Base-by-base conservation (phyloP, 2,329 filamentous ascomycete genomes). In the Calonectria pauciramosa region DNA sequence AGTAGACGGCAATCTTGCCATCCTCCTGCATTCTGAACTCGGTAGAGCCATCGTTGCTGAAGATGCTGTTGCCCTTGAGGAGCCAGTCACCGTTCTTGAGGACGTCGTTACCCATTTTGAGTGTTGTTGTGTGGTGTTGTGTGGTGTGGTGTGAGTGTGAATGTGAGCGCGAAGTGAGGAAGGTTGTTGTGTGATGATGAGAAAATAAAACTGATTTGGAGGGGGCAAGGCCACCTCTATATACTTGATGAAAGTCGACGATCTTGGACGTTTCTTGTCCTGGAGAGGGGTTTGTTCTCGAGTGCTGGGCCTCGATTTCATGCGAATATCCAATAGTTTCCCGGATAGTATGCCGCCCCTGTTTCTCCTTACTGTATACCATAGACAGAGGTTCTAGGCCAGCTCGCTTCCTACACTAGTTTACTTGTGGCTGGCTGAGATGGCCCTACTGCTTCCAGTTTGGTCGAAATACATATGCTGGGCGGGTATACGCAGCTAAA, bases 21-120 rank as follows among this genome's bases (percentile, higher is more conserved):
- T 84, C 83, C 0, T 41, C 71, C 60, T 84, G 83, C 77, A 84
- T 84, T 54, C 79, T 84, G 66, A 84, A 75, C 56, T 84, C 83
- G 20, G 79, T 77, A 0, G 79, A 79, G 66, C 83, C 82, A 65
- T 84, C 80, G 0, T 76, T 32, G 63, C 83, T 84, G 23, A 56
- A 83, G 6, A 84, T 78, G 69, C 82, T 84, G 52, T 76, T 75
- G 26, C 83, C 82, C 3, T 56, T 71, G 51, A 77, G 74, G n/a
- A 84, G 76, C 81, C 81, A 83, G 73, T 82, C 79, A 68, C 81
- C 82, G 71, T 84, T 84, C 2, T 82, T 82, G 34, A 84, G 82
- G 44, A 79, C 79, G 75, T 76, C 78, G 65, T 80, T 75, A 16
- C 68, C 41, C 44, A 69, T 68, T 34, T 30, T 67, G n/a, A n/a